Evolutionary conservation across 192 early-diverging fungal species (phyloP).

Genomic region (Backusella mclennaniae): DNA sequence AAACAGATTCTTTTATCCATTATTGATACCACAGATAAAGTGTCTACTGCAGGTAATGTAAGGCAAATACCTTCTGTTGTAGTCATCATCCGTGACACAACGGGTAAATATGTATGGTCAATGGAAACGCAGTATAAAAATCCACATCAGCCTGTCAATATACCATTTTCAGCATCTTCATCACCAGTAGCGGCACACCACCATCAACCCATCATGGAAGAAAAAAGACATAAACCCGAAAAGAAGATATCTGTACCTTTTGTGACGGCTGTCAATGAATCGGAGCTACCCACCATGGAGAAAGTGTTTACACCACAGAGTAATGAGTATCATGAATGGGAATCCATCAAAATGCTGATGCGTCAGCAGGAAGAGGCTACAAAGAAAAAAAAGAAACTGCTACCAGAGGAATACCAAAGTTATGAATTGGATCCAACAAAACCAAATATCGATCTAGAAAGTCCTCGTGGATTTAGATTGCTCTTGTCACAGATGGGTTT

Average conservation of each 20-base stretch:
- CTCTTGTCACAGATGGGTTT: slow-evolving; percentile 68
- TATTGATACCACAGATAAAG: slow-evolving; percentile 44
- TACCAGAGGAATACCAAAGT: neutral
- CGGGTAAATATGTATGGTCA: slow-evolving; percentile 72
- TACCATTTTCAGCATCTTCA: neutral
- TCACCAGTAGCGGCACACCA: neutral
- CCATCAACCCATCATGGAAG: neutral
- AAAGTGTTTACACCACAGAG: slow-evolving; percentile 32
- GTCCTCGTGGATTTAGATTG: slow-evolving; percentile 54
- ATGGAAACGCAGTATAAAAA: slow-evolving; percentile 53
- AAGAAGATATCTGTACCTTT: slow-evolving; percentile 1
- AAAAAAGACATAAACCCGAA: neutral
- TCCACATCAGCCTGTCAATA: neutral
- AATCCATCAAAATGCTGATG: slow-evolving; percentile 24
- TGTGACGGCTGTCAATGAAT: slow-evolving; percentile 18
- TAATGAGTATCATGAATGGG: slow-evolving; percentile 34
- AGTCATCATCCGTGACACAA: slow-evolving; percentile 63
- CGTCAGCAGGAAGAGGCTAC: slow-evolving; percentile 26
- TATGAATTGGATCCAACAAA: slow-evolving; percentile 22
- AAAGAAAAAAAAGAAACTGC: neutral
- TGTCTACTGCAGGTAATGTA: neutral
- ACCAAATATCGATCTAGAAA: slow-evolving; percentile 32
- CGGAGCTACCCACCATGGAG: slow-evolving; percentile 35
- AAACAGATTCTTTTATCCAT: slow-evolving; percentile 64
- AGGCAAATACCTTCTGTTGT: slow-evolving; percentile 49